These are phyloP conservation scores for Talaromyces sp. DNA, from an alignment of 2,329 filamentous ascomycete genomes.

Conservation along the genomic window DNA sequence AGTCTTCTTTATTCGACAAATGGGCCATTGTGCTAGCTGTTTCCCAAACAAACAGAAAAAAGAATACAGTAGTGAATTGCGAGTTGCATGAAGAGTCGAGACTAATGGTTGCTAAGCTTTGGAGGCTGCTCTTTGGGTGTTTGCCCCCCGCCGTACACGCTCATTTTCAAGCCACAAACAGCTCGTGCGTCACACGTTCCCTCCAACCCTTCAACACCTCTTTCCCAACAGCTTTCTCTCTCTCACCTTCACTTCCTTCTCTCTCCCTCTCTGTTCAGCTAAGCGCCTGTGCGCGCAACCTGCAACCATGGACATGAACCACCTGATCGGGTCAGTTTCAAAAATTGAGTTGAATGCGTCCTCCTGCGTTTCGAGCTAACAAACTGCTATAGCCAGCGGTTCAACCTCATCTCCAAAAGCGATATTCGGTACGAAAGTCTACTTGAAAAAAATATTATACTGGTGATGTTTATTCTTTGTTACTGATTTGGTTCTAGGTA, in stretches of 20 bases:
- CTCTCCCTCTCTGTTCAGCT: constrained; percentile 11
- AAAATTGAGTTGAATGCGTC: constrained; percentile 18
- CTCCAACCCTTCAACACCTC: constrained; percentile 11
- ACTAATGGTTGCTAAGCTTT: neutral
- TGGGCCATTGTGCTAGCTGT: constrained; percentile 51
- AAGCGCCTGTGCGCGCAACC: constrained; percentile 30
- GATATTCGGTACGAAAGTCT: constrained; percentile 74
- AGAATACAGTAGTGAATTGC: neutral
- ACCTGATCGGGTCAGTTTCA: constrained; percentile 44
- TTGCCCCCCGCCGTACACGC: constrained; percentile 12
- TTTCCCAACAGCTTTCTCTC: constrained; percentile 4
- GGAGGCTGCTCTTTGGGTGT: constrained; percentile 2
- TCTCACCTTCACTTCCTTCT: constrained; percentile 13
- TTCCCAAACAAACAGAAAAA: neutral
- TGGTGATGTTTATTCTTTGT: neutral
- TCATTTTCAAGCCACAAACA: constrained; percentile 17
- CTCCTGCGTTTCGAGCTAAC: constrained; percentile 32
- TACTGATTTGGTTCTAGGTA: constrained; percentile 57
- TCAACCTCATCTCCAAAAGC: constrained; percentile 95
- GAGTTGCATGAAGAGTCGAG: neutral
- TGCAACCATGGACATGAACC: constrained; percentile 46
- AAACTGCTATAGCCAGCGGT: constrained; percentile 64
- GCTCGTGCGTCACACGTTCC: constrained; percentile 19
- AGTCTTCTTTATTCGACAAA: constrained; percentile 71
- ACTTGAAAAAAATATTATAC: neutral